Base-by-base conservation (phyloP, 2,329 filamentous ascomycete species). In the Fusarium nanum region DNA sequence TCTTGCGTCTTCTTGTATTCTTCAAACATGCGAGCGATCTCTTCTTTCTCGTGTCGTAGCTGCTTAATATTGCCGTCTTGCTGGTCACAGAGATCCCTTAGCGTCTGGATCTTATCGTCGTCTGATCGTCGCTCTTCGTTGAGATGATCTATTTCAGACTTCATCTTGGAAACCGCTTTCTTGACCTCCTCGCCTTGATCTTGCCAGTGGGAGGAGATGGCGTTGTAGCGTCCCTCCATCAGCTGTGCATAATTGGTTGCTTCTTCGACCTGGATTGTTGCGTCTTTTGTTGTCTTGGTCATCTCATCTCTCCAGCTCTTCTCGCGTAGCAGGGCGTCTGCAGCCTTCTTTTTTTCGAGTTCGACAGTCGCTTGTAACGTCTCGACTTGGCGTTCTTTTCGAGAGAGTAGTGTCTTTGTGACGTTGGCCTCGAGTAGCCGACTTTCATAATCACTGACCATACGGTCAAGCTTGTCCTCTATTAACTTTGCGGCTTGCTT, bases 371-470 rank as follows among this genome's bases (percentile, higher is more conserved):
- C 83, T 73, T 90, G 89, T 63, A 93, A 78, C 46, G 89, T 88
- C 68, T 92, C 90, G 44, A 94, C 87, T 77, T 93, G 92, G 14
- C 92, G 87, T 75, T 94, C 92, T 75, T 92, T 92, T 60, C 92
- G 85, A 60, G 89, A 87, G 28, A 94, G 84, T 10, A 93, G 82
- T 16, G 89, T 88, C 77, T 91, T 91, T 71, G 91, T 92, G 57
- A 93, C 89, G 73, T 87, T 89, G 60, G 89, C 89, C 72, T 93
- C 89, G 55, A 93, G 84, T 65, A 92, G 83, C 10, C 89, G 85
- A 69, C 88, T 87, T 75, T 93, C 91, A 75, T 92, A 91, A 73
- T 93, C 91, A 49, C 85, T 85, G 32, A 89, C 82, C 71, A 91
- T 84, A 46, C 89, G 86, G 63, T 92, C 90, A 82, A 93, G 90